Evolutionary conservation across 2,329 filamentous ascomycete species (phyloP).

Genomic region (Nigrospora oryzae): DNA sequence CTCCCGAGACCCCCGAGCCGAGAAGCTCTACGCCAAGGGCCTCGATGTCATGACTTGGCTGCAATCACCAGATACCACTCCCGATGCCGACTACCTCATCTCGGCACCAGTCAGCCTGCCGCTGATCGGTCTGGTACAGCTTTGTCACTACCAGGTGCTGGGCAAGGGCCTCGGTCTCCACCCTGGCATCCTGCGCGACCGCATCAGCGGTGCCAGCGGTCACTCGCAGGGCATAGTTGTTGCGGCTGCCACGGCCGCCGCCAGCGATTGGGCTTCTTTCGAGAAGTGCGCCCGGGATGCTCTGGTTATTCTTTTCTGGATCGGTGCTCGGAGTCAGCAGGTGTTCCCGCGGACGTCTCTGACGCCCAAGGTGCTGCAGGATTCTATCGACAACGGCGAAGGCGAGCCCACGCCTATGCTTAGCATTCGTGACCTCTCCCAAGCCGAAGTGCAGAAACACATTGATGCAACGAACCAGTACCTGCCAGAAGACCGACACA

Average conservation of each 20-base stretch:
- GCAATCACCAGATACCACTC: slow-evolving; percentile 78
- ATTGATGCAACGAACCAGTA: slow-evolving; percentile 97
- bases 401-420: slow-evolving; percentile 96
- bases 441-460: slow-evolving; percentile 85
- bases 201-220: slow-evolving; percentile 81
- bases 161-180: slow-evolving; percentile 86
- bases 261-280: slow-evolving; percentile 89
- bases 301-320: slow-evolving; percentile 95
- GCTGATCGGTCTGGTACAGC: slow-evolving; percentile 89
- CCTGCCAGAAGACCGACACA: slow-evolving; percentile 84
- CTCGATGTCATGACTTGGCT: slow-evolving; percentile 92
- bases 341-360: slow-evolving; percentile 93
- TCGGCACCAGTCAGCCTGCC: slow-evolving; percentile 94
- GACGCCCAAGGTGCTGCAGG: slow-evolving; percentile 81
- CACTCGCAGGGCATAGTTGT: slow-evolving; percentile 96
- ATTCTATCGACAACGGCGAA: slow-evolving; percentile 90
- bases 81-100: slow-evolving; percentile 88
- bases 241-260: slow-evolving; percentile 82
- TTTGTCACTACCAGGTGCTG: slow-evolving; percentile 91
- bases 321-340: slow-evolving; percentile 92
- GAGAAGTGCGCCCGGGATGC: slow-evolving; percentile 70
- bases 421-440: slow-evolving; percentile 87
- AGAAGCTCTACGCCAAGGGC: slow-evolving; percentile 97
- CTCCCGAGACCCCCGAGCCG: slow-evolving; percentile 73
- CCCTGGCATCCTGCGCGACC: slow-evolving; percentile 78